Conservation (phyloP, 768 basidiomycete genomes). For the Leccinum rimulosum region DNA sequence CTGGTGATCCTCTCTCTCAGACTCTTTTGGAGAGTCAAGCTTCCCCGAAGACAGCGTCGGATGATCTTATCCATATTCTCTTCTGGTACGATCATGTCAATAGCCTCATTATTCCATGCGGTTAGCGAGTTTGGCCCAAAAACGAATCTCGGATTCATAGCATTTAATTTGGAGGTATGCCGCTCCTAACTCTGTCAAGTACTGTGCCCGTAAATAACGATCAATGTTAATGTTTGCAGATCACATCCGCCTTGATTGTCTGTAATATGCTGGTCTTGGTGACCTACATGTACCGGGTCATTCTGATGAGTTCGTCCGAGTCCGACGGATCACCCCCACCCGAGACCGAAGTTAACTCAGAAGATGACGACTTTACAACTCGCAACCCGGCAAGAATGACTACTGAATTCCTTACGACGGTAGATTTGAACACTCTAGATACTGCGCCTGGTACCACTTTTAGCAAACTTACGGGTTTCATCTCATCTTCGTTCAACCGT, state of each 20-base stretch:
- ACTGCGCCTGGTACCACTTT: not conserved
- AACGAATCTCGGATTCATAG: not conserved
- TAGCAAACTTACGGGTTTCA: not conserved
- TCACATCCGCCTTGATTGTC: not conserved
- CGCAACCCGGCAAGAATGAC: not conserved
- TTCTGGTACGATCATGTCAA: conserved; percentile 6
- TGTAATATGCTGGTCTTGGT: conserved; percentile 17
- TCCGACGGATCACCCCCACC: not conserved
- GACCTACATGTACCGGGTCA: conserved; percentile 11
- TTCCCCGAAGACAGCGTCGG: conserved; percentile 13
- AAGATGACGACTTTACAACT: not conserved
- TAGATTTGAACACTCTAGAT: conserved; percentile 5
- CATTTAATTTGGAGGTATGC: not conserved
- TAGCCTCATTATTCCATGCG: not conserved
- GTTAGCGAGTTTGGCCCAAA: not conserved
- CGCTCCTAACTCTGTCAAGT: not conserved
- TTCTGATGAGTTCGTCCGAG: not conserved
- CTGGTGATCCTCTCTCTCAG: too few relatives aligned
- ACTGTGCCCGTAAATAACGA: not conserved
- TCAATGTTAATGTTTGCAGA: not conserved
- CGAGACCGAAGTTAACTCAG: conserved; percentile 4
- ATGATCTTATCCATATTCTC: conserved; percentile 19
- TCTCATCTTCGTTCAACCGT: not conserved
- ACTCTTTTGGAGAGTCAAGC: conserved; percentile 15
- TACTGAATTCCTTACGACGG: conserved; percentile 3